These are phyloP conservation scores for Cochlearia excelsa DNA, from an alignment of 345 rosid genomes.

Conservation along the genomic window DNA sequence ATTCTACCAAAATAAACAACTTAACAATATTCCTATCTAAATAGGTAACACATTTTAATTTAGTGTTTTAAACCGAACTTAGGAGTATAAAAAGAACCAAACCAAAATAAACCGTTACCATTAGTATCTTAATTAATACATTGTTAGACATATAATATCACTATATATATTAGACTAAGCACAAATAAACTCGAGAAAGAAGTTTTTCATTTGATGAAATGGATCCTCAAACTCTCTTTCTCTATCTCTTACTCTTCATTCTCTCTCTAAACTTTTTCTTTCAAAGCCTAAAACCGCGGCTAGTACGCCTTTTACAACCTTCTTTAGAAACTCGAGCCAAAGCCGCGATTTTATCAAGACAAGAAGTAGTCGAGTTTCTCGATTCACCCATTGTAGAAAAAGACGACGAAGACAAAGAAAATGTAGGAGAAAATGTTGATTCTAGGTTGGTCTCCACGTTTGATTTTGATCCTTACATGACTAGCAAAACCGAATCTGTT, in stretches of 20 bases:
- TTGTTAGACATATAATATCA: not conserved
- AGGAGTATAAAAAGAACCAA: no score
- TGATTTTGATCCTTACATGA: conserved; percentile 71
- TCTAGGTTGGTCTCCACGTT: conserved; percentile 20
- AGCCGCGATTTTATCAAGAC: conserved; percentile 24
- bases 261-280: conserved; percentile 30
- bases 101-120: no score
- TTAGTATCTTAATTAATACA: not conserved
- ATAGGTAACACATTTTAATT: no score
- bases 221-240: conserved; percentile 30
- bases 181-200: conserved; percentile 7
- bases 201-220: conserved; percentile 23
- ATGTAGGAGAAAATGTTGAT: conserved; percentile 18
- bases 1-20: no score
- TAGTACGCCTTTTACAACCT: conserved; percentile 26
- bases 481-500: conserved; percentile 42
- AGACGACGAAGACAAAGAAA: conserved; percentile 26
- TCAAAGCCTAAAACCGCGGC: conserved; percentile 16
- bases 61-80: no score
- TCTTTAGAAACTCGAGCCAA: conserved; percentile 18
- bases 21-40: no score
- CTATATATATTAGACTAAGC: conserved; percentile 21
- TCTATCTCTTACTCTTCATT: conserved; percentile 25
- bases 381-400: conserved; percentile 39
- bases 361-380: conserved; percentile 32